Evolutionary conservation across 176 grass and related monocot genomes (phyloP).

Genomic region (Ensete glaucum): DNA sequence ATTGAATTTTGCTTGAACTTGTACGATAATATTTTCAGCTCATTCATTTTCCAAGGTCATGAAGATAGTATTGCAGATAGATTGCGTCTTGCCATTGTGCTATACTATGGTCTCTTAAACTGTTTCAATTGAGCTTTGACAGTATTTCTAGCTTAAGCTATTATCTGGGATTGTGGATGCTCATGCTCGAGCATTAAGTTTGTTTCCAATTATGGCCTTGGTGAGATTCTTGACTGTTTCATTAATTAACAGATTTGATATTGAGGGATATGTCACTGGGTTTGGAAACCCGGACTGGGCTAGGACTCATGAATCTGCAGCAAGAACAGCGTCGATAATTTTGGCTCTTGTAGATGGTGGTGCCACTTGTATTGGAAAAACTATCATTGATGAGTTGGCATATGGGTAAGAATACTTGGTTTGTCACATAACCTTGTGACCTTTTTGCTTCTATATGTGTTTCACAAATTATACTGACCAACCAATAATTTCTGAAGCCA

Average conservation of each 20-base stretch:
- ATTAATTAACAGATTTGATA: conserved; percentile 58
- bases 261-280: conserved; percentile 57
- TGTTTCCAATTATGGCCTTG: conserved; percentile 13
- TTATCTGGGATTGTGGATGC: neutral
- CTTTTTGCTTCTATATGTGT: conserved; percentile 6
- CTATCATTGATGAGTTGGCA: conserved; percentile 90
- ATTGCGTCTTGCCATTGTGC: no score
- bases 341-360: conserved; percentile 63
- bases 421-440: neutral
- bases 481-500: neutral
- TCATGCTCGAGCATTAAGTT: neutral
- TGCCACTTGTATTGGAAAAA: conserved; percentile 87
- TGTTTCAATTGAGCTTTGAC: no score
- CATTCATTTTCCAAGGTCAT: no score
- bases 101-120: no score
- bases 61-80: no score
- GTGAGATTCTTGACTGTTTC: conserved; percentile 12
- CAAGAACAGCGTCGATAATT: conserved; percentile 59
- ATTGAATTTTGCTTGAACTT: no score
- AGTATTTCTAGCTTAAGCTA: neutral
- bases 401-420: conserved; percentile 43
- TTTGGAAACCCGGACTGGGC: conserved; percentile 76
- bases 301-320: conserved; percentile 44
- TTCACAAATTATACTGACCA: neutral
- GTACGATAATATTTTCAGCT: no score